Base-by-base conservation (phyloP, 2,329 filamentous ascomycete species). In the Paecilomyces variotii region DNA sequence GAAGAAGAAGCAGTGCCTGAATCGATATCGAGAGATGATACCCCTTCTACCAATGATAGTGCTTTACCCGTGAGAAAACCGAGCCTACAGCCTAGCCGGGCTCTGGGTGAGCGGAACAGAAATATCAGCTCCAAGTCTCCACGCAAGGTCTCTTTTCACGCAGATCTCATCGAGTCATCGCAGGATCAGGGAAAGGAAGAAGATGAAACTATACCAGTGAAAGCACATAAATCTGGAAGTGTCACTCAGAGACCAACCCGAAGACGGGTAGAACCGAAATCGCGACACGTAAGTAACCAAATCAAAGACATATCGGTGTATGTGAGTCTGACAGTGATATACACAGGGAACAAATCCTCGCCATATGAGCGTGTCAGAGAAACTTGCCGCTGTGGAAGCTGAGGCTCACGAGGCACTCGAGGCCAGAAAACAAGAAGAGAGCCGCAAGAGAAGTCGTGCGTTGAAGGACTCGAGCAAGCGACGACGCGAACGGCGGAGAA, bases 381-480 rank as follows among this genome's bases (percentile, higher is more conserved):
- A 78, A 60, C 70, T 79, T 9, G 75, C 74, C 11, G 70, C 68
- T 0, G 74, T 72, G 3, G 74, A 78, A 62, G 70, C 72, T 24
- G 77, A 79, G 62, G 77, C 78, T 25, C 68, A 71, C 39, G 71
- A 69, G 34, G 74, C 73, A 9, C 71, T 72, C 58, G 67, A 68
- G 61, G 62, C 67, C 24, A 67, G 68, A 54, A 70, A 70, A 59
- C 70, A 71, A 57, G 63, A 63, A 32, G 71, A 74, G 56, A 69
- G 67, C 58, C 70, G 71, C 51, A 76, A 75, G 60, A 64, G 72
- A 63, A 72, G 62, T 61, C 72, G 54, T 14, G 10, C 25, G 12
- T 26, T 14, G 24, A 56, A 35, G 35, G 54, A 39, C 19, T 39
- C 34, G 11, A 45, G 54, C 12, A 71, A 69, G 60, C 60, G 54